Percentiles rank a stretch among this genome's conserved stretches.
These are phyloP conservation scores for Russula dissimulans DNA, from an alignment of 768 basidiomycete species.

Conservation along the genomic window DNA sequence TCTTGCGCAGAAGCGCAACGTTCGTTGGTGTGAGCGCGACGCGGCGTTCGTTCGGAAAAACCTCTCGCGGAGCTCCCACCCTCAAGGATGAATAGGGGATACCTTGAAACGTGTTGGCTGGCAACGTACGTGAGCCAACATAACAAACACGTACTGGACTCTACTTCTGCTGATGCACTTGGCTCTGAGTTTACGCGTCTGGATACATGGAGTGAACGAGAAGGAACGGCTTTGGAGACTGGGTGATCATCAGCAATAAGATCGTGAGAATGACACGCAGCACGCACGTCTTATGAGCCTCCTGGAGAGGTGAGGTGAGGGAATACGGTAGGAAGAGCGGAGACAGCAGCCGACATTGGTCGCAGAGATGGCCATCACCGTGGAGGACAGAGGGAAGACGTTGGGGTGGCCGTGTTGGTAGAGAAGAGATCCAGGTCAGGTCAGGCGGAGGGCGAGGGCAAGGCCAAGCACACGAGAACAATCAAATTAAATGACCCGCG, in stretches of 20 bases:
- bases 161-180: constrained; percentile 1
- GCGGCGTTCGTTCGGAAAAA: constrained; percentile 68
- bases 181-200: neutral
- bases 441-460: neutral
- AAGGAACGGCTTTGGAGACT: neutral
- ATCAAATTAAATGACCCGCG: constrained; percentile 8
- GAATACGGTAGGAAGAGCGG: neutral
- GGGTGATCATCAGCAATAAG: neutral
- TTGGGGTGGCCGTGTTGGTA: constrained; percentile 3
- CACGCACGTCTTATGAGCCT: neutral
- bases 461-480: neutral
- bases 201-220: constrained; percentile 11
- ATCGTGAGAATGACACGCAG: neutral
- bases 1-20: constrained; percentile 64
- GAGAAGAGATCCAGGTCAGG: neutral
- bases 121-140: neutral
- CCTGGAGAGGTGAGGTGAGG: constrained; percentile 1
- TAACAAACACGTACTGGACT: constrained; percentile 9
- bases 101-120: constrained; percentile 26
- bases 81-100: constrained; percentile 62
- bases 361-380: constrained; percentile 13
- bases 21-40: constrained; percentile 80
- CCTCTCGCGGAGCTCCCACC: constrained; percentile 71
- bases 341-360: constrained; percentile 6
- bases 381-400: neutral